Conservation (phyloP, 768 basidiomycete genomes). For the Tulasnella sp. region DNA sequence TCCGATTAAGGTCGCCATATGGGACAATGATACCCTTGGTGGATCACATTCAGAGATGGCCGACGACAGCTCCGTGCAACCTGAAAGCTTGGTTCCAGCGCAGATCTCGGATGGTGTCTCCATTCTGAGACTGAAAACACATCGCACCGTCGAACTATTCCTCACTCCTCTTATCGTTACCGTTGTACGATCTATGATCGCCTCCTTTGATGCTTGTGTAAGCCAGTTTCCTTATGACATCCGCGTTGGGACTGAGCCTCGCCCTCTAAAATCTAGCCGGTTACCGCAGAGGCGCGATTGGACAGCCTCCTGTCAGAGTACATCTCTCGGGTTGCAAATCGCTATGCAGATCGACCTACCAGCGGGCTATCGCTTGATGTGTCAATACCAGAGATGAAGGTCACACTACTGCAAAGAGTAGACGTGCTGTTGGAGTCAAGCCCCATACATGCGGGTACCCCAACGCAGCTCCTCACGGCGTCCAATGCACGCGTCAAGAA, state of each 20-base stretch:
- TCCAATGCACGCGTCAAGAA: not conserved
- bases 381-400: not conserved
- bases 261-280: not conserved
- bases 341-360: not conserved
- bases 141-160: not conserved
- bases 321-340: not conserved
- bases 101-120: not conserved
- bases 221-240: not conserved
- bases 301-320: constrained; percentile 1
- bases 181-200: not conserved
- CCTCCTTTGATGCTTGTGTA: constrained; percentile 7
- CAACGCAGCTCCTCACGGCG: constrained; percentile 8
- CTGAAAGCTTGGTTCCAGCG: not conserved
- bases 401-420: constrained; percentile 3
- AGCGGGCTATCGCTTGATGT: not conserved
- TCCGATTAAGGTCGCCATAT: not conserved
- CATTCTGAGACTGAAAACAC: not conserved
- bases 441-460: not conserved
- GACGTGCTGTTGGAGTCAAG: not conserved
- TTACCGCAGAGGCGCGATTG: not conserved
- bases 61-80: too few species aligned
- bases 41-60: too few species aligned
- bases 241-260: not conserved
- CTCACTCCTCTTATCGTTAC: constrained; percentile 5
- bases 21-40: not conserved